Percentiles rank a stretch among this genome's conserved stretches.
Evolutionary conservation across 495 filamentous ascomycete species (phyloP).

Genomic region (Cairneyella variabilis): DNA sequence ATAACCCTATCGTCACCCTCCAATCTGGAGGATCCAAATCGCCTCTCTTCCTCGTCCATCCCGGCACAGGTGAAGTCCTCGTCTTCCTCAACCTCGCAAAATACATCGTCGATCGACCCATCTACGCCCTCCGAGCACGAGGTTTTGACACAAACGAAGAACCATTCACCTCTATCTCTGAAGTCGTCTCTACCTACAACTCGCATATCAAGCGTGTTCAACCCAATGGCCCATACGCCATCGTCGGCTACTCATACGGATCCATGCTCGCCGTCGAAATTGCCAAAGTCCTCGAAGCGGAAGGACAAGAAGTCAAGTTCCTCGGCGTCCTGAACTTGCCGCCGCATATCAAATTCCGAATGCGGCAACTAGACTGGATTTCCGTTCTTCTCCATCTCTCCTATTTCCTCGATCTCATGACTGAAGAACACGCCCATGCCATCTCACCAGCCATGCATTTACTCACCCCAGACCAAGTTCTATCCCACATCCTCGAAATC

Average conservation of each 20-base stretch:
- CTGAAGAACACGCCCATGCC: constrained; percentile 20
- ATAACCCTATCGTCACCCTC: constrained; percentile 43
- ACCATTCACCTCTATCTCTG: constrained; percentile 2
- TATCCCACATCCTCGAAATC: constrained; percentile 27
- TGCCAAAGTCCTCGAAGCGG: constrained; percentile 38
- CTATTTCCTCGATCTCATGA: constrained; percentile 45
- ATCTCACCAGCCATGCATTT: no score
- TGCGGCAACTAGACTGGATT: constrained; percentile 44
- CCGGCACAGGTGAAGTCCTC: constrained; percentile 52
- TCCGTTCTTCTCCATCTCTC: constrained; percentile 43
- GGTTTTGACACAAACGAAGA: constrained; percentile 37
- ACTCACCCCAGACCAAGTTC: constrained; percentile 17
- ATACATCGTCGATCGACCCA: constrained; percentile 40
- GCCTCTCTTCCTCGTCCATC: constrained; percentile 54
- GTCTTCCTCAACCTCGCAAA: constrained; percentile 49
- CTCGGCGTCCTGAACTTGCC: constrained; percentile 40
- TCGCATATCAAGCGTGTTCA: constrained; percentile 38
- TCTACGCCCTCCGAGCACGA: constrained; percentile 49
- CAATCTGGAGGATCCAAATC: constrained; percentile 38
- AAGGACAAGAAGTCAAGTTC: constrained; percentile 28
- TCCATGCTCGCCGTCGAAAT: constrained; percentile 52
- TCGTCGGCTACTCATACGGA: constrained; percentile 53
- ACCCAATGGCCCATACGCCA: constrained; percentile 50
- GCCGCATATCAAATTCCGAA: constrained; percentile 49
- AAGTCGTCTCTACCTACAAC: constrained; percentile 34